Conservation (phyloP, 176 grass and related monocot species). For the Musa beccarii region DNA sequence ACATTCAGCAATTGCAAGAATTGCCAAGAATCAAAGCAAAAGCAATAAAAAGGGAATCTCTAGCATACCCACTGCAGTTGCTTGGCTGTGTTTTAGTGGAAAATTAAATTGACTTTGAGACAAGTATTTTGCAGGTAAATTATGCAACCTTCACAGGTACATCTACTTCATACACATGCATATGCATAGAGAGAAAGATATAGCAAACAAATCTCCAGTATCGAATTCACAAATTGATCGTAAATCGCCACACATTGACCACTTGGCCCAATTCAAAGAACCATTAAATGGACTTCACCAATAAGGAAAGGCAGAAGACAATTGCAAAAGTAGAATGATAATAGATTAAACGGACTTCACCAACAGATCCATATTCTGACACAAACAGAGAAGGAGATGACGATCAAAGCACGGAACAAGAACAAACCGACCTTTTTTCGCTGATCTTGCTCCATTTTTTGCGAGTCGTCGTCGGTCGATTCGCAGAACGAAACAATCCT, state of each 20-base stretch:
- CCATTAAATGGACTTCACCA: not conserved
- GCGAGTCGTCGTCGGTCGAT: not conserved
- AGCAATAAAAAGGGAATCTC: not conserved
- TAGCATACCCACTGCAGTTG: too few species aligned
- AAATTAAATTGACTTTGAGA: too few species aligned
- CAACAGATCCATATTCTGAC: slow-evolving; percentile 1
- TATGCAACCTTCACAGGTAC: too few species aligned
- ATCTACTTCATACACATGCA: too few species aligned
- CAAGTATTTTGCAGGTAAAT: too few species aligned
- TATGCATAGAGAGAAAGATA: not conserved
- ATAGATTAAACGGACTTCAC: not conserved
- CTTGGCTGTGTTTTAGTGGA: too few species aligned
- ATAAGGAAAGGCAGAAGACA: not conserved
- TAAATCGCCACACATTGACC: not conserved
- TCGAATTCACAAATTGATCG: not conserved
- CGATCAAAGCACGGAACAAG: slow-evolving; percentile 1
- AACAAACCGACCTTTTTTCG: slow-evolving; percentile 32
- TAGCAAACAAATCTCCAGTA: too few species aligned
- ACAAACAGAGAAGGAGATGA: slow-evolving; percentile 1
- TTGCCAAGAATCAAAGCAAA: not conserved
- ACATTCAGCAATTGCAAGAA: not conserved
- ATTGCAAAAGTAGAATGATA: not conserved
- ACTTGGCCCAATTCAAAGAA: not conserved
- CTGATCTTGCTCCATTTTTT: slow-evolving; percentile 41
- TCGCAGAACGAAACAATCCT: not conserved